Percentiles rank a stretch among this genome's conserved stretches.
These are phyloP conservation scores for Xylariaceae sp. DNA, from an alignment of 2,329 filamentous ascomycete genomes.

Conservation along the genomic window DNA sequence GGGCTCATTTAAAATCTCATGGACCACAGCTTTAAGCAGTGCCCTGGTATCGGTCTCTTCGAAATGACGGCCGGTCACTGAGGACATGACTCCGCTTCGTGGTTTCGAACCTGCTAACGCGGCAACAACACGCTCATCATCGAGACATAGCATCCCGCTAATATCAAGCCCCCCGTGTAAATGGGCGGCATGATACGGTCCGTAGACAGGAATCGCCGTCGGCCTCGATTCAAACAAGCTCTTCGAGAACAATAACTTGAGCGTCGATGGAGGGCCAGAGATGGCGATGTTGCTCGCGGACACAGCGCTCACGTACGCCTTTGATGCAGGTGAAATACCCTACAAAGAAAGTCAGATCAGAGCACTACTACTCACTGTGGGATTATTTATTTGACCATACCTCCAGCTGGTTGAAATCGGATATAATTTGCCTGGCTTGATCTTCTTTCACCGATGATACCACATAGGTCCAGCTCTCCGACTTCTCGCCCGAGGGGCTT, in stretches of 20 bases:
- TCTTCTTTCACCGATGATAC: constrained; percentile 52
- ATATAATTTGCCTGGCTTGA: constrained; percentile 46
- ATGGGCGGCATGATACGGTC: constrained; percentile 53
- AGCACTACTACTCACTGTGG: not conserved
- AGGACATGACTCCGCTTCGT: constrained; percentile 47
- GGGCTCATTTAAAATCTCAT: constrained; percentile 47
- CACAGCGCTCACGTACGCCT: constrained; percentile 51
- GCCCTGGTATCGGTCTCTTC: constrained; percentile 36
- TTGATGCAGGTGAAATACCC: constrained; percentile 41
- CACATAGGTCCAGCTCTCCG: constrained; percentile 63
- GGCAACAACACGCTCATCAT: constrained; percentile 36
- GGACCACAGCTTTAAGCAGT: constrained; percentile 40
- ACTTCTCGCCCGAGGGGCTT: constrained; percentile 36
- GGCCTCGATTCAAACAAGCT: constrained; percentile 38
- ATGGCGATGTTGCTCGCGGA: constrained; percentile 46
- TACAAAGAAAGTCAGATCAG: constrained; percentile 23
- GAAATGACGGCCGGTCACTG: constrained; percentile 42
- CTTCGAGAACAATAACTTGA: constrained; percentile 40
- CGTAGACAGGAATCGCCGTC: constrained; percentile 49
- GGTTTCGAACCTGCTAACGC: constrained; percentile 41
- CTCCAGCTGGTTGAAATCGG: constrained; percentile 53
- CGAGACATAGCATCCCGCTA: constrained; percentile 41
- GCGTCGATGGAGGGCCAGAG: constrained; percentile 48
- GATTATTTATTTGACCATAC: constrained; percentile 32
- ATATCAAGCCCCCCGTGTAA: constrained; percentile 44